These are phyloP conservation scores for Stromatinia cepivora DNA, from an alignment of 2,329 filamentous ascomycete genomes.

Conservation along the genomic window DNA sequence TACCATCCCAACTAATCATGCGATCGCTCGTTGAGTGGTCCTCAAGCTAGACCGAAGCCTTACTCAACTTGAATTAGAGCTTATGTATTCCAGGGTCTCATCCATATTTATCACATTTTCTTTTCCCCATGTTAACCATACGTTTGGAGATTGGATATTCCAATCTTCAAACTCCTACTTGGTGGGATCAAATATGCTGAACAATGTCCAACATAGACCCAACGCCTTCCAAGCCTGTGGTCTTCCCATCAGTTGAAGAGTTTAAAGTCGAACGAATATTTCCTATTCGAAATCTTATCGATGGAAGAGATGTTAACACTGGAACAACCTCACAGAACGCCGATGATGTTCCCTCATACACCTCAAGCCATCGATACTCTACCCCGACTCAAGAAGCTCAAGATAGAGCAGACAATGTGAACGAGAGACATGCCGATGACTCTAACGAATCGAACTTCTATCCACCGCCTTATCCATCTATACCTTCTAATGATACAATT, in stretches of 20 bases:
- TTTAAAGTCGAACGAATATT: constrained; percentile 33
- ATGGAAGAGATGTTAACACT: not conserved
- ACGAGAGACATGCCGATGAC: not conserved
- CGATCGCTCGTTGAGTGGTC: constrained; percentile 8
- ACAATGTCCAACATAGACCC: constrained; percentile 21
- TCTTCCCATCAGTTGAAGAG: constrained; percentile 28
- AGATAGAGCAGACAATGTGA: not conserved
- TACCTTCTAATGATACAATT: constrained; percentile 27
- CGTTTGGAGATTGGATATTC: constrained; percentile 3
- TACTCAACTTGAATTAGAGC: not conserved
- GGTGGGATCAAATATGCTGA: constrained; percentile 17
- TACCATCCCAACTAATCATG: not conserved
- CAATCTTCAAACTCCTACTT: constrained; percentile 1
- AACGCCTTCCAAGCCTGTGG: constrained; percentile 26
- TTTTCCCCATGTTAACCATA: not conserved
- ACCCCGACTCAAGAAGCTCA: not conserved
- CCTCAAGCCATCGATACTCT: not conserved
- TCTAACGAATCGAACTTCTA: constrained; percentile 20
- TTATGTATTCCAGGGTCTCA: not conserved
- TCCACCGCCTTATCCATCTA: constrained; percentile 29
- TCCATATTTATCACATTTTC: not conserved
- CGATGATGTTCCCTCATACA: not conserved
- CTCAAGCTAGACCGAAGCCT: not conserved
- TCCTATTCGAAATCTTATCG: constrained; percentile 34
- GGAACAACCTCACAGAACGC: not conserved